Base-by-base conservation (phyloP, 306 rosid genomes). In the Carpinus fangiana region DNA sequence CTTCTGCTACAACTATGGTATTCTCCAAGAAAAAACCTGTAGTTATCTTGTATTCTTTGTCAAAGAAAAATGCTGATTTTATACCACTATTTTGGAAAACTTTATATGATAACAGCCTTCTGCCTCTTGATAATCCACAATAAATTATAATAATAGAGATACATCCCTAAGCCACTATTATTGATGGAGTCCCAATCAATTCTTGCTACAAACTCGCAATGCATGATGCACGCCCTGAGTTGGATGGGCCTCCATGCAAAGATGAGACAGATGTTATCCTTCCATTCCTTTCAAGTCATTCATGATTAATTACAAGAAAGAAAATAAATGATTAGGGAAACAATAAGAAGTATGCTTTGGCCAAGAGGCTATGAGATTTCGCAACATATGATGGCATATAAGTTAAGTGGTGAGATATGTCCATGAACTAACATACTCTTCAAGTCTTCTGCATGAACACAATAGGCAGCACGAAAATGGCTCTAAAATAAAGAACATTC, bases 1-100 rank as follows among this genome's bases (percentile, higher is more conserved):
- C 98, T 83, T 95, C 98, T 10, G 92, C 98, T 43, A 95, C 98
- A 79, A 91, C 93, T 73, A 95, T 85, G 70, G 97, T 92, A 87
- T 95, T 95, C 96, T 95, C 98, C 52, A 89, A 74, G 80, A 95
- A 91, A 80, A 95, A 89, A 34, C 98, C 98, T 76, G 98, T 86
- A 13, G 98, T 95, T 88, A 95, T 91, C 91, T 91, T 93, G 98
- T 95, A 86, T 75, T 70, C 79, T 75, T 80, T 78, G 97, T 95
- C 86, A 95, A 95, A 55, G 93, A 89, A 92, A 64, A 88, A 78
- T 34, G 23, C 80, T 47, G 75, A 75, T 18, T 20, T 7, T 12
- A 78, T 7, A 71, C 4, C n/a, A 72, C 60, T 26, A 55, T 70
- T 74, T 61, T 76, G 69, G 60, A 45, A 34, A 64, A 81, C 66